These are phyloP conservation scores for Anthracocystis setariae DNA, from an alignment of 1,284 basidiomycete species.

Conservation along the genomic window DNA sequence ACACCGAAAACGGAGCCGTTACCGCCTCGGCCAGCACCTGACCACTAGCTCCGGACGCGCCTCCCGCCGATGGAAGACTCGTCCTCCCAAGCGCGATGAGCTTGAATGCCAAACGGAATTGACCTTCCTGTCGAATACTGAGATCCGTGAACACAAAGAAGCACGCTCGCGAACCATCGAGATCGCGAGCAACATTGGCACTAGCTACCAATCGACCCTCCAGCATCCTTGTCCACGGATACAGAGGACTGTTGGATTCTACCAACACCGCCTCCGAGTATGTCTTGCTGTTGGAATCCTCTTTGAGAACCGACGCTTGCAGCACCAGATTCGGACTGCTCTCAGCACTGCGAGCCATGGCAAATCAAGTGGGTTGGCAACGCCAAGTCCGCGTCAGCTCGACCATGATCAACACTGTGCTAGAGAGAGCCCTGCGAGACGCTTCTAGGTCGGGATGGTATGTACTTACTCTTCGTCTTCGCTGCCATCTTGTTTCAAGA, in stretches of 20 bases:
- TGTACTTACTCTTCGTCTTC: conserved; percentile 49
- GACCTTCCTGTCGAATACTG: conserved; percentile 51
- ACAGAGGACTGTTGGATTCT: conserved; percentile 28
- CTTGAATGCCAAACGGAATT: conserved; percentile 40
- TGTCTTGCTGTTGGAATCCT: conserved; percentile 15
- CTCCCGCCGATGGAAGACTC: neutral
- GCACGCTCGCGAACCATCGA: conserved; percentile 43
- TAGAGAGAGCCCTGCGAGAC: too few relatives aligned
- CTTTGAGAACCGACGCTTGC: conserved; percentile 34
- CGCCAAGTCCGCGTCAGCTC: too few relatives aligned
- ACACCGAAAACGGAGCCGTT: conserved; percentile 43
- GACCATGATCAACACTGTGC: too few relatives aligned
- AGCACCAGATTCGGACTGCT: conserved; percentile 48
- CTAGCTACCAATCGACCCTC: conserved; percentile 46
- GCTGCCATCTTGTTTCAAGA: conserved; percentile 28
- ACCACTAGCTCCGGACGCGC: conserved; percentile 6
- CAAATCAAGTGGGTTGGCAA: too few relatives aligned
- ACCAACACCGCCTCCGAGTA: conserved; percentile 28
- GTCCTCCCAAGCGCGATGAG: conserved; percentile 31
- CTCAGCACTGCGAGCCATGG: conserved; percentile 25
- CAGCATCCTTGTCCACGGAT: conserved; percentile 41
- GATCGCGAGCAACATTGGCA: conserved; percentile 45
- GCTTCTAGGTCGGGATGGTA: neutral
- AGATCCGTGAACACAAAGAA: conserved; percentile 56
- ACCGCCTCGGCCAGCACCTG: conserved; percentile 30